Evolutionary conservation across 202 grass and related monocot genomes (phyloP), one percentile per base, ranked within the genome.

Genomic region (Setaria italica): DNA sequence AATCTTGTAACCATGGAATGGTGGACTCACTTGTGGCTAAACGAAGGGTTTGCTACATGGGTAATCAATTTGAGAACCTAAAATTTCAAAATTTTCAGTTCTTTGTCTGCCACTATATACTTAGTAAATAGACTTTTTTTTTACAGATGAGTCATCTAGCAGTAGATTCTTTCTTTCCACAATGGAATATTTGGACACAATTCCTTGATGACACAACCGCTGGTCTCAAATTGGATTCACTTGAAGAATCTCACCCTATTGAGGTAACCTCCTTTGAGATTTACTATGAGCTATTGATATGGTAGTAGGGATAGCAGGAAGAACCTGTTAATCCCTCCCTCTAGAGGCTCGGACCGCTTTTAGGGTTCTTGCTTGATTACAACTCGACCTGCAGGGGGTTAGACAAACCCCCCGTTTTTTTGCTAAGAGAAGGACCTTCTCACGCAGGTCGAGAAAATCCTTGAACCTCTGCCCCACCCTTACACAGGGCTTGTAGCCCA

Each of bases 1-100:
- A 99, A 99, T 90, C 96, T 95, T 83, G 93, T 99, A 76, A 99
- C 93, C 37, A 94, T 99, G 96, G 93, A 99, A 84, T 99, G 96
- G 96, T 99, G 96, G 93, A 99, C 90, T 46, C 88, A 99, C 64
- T 87, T 99, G 82, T 99, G 96, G 96, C 86, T 99, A 70, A 99
- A 99, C 12, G 96, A 99, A 80, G 96, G 93, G 50, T 99, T 99
- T 82, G 96, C 96, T 66, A 86, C 90, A 49, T 99, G 96, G 93
- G 93, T 99, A 99, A 87, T 70, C 67, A 39, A 76, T 80, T 81
- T 84, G 20, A 42, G 30, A 74, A 37, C 16, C 49, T 74, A 55
- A 35, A 4, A 37, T 74, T 74, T 54, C 9, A 55, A 55, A n/a
- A 1, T 6, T 35, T 74, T 74, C 30, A 20, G 9, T 37, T 53